These are phyloP conservation scores for Rhodosporidiobolus odoratus DNA, from an alignment of 768 basidiomycete species.

Conservation along the genomic window DNA sequence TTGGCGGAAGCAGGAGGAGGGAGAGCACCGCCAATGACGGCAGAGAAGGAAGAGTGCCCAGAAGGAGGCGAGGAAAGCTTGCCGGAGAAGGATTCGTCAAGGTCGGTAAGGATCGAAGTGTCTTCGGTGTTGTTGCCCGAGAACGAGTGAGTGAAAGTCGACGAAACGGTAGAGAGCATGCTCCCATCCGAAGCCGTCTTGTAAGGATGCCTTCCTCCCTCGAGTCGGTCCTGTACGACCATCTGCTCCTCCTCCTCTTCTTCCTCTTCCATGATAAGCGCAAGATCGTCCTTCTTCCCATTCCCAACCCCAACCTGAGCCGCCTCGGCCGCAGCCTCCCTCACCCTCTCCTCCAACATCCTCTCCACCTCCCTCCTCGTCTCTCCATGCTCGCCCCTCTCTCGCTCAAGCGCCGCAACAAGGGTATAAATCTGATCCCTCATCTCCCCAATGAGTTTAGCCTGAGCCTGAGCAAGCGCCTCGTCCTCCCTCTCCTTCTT, in stretches of 20 bases:
- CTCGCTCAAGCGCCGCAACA: slow-evolving; percentile 46
- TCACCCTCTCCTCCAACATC: slow-evolving; percentile 24
- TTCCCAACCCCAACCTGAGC: background rate
- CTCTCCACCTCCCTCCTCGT: slow-evolving; percentile 38
- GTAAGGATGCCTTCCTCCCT: slow-evolving; percentile 19
- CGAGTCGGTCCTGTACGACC: no score
- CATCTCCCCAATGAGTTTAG: slow-evolving; percentile 47
- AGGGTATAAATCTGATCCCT: slow-evolving; percentile 49
- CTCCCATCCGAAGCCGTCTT: slow-evolving; percentile 30
- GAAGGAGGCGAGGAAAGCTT: slow-evolving; percentile 23
- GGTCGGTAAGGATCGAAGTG: slow-evolving; percentile 31
- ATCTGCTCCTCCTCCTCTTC: slow-evolving; percentile 5
- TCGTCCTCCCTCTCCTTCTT: slow-evolving; percentile 54
- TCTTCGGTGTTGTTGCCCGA: slow-evolving; percentile 39
- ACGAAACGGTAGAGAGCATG: slow-evolving; percentile 20
- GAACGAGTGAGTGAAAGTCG: slow-evolving; percentile 30
- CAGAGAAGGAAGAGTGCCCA: slow-evolving; percentile 21
- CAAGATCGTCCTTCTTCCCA: slow-evolving; percentile 19
- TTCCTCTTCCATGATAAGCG: slow-evolving; percentile 28
- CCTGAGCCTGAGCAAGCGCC: slow-evolving; percentile 41
- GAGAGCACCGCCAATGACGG: background rate
- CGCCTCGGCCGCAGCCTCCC: slow-evolving; percentile 17
- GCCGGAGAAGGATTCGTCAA: slow-evolving; percentile 29
- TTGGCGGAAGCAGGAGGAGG: slow-evolving; percentile 10
- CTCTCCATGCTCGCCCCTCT: slow-evolving; percentile 44